Conservation (phyloP, 208 protist species). For the Phytomonas francai region DNA sequence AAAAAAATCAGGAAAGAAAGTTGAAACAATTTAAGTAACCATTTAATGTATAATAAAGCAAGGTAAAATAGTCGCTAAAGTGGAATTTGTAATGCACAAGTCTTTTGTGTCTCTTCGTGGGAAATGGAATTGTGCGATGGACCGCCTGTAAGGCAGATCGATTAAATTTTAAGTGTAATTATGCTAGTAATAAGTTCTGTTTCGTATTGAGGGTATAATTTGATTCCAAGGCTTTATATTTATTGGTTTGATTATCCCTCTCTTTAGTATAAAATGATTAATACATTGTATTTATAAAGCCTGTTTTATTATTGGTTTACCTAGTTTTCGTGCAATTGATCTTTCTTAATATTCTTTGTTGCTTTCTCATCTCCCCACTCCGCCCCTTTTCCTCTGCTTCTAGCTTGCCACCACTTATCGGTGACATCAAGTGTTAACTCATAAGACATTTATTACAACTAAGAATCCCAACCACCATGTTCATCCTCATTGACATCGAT, state of each 20-base stretch:
- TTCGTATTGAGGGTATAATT: background rate
- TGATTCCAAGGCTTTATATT: background rate
- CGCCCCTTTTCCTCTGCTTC: background rate
- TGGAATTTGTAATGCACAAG: constrained; percentile 9
- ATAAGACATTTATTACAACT: background rate
- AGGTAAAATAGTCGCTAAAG: background rate
- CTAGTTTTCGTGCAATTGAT: background rate
- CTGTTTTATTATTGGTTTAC: background rate
- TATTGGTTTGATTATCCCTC: constrained; percentile 3
- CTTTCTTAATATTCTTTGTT: constrained; percentile 5
- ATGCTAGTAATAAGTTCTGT: background rate
- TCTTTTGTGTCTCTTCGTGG: background rate
- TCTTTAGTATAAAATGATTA: constrained; percentile 10
- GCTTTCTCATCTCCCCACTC: constrained; percentile 1
- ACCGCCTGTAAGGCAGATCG: background rate
- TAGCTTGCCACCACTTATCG: constrained; percentile 6
- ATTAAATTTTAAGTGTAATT: background rate
- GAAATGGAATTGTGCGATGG: background rate
- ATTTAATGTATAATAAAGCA: constrained; percentile 4
- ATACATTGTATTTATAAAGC: background rate
- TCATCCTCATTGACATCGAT: constrained; percentile 72
- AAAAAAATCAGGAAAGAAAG: constrained; percentile 24
- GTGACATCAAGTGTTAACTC: background rate
- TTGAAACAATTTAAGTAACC: constrained; percentile 4
- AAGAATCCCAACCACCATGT: constrained; percentile 16